phyloP scores from a whole-genome alignment of 1,284 basidiomycete genomes.

The Papiliotrema nemorosa region DNA sequence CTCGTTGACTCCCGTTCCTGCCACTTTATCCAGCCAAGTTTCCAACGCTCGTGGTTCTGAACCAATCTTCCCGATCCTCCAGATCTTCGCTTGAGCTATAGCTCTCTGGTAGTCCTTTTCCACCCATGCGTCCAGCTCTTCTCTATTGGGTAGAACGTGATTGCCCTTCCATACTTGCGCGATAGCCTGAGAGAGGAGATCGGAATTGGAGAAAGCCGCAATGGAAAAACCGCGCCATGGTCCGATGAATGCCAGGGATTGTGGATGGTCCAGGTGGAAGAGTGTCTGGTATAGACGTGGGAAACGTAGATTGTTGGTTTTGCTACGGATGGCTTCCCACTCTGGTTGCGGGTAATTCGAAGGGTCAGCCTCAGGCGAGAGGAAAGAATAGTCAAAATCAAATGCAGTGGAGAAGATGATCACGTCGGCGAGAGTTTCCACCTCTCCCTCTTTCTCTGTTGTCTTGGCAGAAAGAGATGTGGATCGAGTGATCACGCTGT shows the following conservation, averaged over 20 bases:
- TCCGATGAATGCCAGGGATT: conserved; percentile 14
- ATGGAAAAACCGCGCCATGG: conserved; percentile 10
- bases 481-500: conserved; percentile 3
- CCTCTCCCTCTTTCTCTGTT: not conserved
- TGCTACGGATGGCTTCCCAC: conserved; percentile 7
- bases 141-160: not conserved
- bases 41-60: conserved; percentile 3
- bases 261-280: conserved; percentile 6
- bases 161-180: conserved; percentile 11
- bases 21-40: conserved; percentile 10
- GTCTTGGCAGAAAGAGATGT: too few relatives aligned
- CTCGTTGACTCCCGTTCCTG: conserved; percentile 12
- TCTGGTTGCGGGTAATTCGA: conserved; percentile 2
- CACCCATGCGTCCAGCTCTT: conserved; percentile 11
- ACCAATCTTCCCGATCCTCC: conserved; percentile 2
- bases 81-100: conserved; percentile 1
- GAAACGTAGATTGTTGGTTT: conserved; percentile 3
- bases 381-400: conserved; percentile 10
- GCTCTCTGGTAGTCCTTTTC: conserved; percentile 6
- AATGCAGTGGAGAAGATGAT: conserved; percentile 11
- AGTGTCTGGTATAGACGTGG: conserved; percentile 14
- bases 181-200: conserved; percentile 13
- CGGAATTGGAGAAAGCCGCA: conserved; percentile 8
- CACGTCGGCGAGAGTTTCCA: conserved; percentile 4
- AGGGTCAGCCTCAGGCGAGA: conserved; percentile 9